Base-by-base conservation (phyloP, 164 flowering plant genomes). In the Magnolia sinica region DNA sequence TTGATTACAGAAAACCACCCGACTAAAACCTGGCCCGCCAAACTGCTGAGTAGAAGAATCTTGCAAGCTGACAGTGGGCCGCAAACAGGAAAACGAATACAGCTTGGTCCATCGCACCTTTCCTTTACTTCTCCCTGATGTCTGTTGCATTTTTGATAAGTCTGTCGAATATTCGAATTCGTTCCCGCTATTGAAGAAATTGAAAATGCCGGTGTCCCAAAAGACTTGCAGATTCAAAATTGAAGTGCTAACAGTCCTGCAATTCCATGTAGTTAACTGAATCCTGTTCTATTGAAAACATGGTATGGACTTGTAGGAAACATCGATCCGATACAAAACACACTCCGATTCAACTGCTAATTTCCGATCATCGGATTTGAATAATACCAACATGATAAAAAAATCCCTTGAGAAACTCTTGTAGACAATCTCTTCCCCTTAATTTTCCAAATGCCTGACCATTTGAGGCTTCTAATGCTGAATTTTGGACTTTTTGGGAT, bases 1-100 rank as follows among this genome's bases (percentile, higher is more conserved):
- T 55, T 91, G 78, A 55, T 91, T 91, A 77, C 95, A 91, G 73
- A 79, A 86, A 27, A 89, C 92, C 66, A 88, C 79, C 50, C 91
- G 75, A 3, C 87, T 82, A 77, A 83, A 91, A 13, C 95, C 92
- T 4, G 88, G 89, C 27, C 83, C 86, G 8, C 89, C 89, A 55
- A 81, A 79, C 45, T 78, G 70, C 27, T 84, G 86, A 50, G 20
- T 64, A 20, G 77, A 27, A 66, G 51, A 72, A 29, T 37, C 45
- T 4, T 83, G 86, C 8, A n/a, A 16, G 18, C 27, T 68, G 19
- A 22, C 11, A 16, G 51, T 27, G 4, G 86, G 87, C 45, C 81
- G 72, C 51, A 84, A 37, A 58, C 92, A 87, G 10, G 87, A 77
- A 72, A 87, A 89, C 0, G 92, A 77, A 65, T 89, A 89, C 51